Percentiles rank a stretch among this genome's conserved stretches.
Conservation (phyloP, 208 protist genomes). For the Blechomonas ayalai region DNA sequence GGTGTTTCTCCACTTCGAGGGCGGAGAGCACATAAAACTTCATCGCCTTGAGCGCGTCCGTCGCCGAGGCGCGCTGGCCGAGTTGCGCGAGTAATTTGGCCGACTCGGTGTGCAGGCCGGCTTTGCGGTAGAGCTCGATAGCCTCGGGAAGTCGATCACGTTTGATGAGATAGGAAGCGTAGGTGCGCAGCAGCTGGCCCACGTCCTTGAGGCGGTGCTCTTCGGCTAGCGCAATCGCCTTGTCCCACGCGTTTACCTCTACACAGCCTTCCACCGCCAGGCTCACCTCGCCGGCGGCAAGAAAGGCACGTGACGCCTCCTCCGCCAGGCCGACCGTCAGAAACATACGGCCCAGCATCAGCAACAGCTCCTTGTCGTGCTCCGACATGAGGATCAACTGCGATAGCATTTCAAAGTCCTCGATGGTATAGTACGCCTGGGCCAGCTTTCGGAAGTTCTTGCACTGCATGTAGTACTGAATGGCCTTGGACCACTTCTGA, state of each 20-base stretch:
- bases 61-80: slow-evolving; percentile 55
- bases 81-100: slow-evolving; percentile 90
- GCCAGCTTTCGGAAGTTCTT: slow-evolving; percentile 85
- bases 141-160: slow-evolving; percentile 88
- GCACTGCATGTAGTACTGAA: slow-evolving; percentile 94
- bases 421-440: slow-evolving; percentile 87
- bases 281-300: slow-evolving; percentile 81
- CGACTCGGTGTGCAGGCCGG: slow-evolving; percentile 88
- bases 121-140: slow-evolving; percentile 96
- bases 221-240: slow-evolving; percentile 88
- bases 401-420: slow-evolving; percentile 90
- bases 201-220: slow-evolving; percentile 89
- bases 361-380: slow-evolving; percentile 86
- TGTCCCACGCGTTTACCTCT: slow-evolving; percentile 90
- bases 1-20: slow-evolving; percentile 91
- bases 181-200: slow-evolving; percentile 78
- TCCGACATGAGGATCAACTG: slow-evolving; percentile 83
- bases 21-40: slow-evolving; percentile 95
- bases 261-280: slow-evolving; percentile 93
- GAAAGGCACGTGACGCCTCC: slow-evolving; percentile 83
- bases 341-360: slow-evolving; percentile 86
- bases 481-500: slow-evolving; percentile 93
- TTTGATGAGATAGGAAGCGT: slow-evolving; percentile 86
- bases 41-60: slow-evolving; percentile 88
- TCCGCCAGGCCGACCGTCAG: slow-evolving; percentile 87